Percentiles rank a stretch among this genome's conserved stretches.
These are phyloP conservation scores for Multifurca ochricompacta DNA, from an alignment of 768 basidiomycete genomes.

Conservation along the genomic window DNA sequence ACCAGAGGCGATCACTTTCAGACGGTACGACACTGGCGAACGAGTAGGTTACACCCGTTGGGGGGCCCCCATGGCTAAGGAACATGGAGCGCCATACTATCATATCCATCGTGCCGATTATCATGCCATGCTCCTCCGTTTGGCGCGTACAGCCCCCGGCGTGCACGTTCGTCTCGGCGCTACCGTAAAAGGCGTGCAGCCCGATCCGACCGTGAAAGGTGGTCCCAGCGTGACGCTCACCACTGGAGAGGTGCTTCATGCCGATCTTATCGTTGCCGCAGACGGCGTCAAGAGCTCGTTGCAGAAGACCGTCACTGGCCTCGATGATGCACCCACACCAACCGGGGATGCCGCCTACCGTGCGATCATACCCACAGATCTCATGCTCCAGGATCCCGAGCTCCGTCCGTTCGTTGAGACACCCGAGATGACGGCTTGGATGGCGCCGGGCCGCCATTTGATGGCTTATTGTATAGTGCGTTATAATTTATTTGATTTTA, in stretches of 20 bases:
- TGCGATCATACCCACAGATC: neutral
- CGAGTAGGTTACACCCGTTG: slow-evolving; percentile 33
- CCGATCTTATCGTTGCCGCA: slow-evolving; percentile 33
- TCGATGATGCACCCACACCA: slow-evolving; percentile 35
- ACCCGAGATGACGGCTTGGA: slow-evolving; percentile 17
- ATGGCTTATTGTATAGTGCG: slow-evolving; percentile 15
- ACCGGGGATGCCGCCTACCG: slow-evolving; percentile 58
- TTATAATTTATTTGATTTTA: neutral
- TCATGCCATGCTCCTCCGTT: slow-evolving; percentile 33
- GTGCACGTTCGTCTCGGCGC: slow-evolving; percentile 31
- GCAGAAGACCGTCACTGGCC: slow-evolving; percentile 42
- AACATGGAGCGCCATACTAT: slow-evolving; percentile 35
- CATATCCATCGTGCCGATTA: slow-evolving; percentile 39
- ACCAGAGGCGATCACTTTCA: slow-evolving; percentile 34
- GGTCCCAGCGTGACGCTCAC: slow-evolving; percentile 30
- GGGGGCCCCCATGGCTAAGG: slow-evolving; percentile 26
- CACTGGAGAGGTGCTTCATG: slow-evolving; percentile 30
- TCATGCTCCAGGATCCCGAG: slow-evolving; percentile 10
- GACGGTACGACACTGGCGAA: slow-evolving; percentile 31
- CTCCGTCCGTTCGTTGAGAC: slow-evolving; percentile 9
- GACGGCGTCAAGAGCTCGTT: slow-evolving; percentile 29
- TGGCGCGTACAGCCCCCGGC: slow-evolving; percentile 25
- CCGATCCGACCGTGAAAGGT: slow-evolving; percentile 22
- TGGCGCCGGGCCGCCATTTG: slow-evolving; percentile 16
- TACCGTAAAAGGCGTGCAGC: slow-evolving; percentile 27